Conservation (phyloP, 2,329 filamentous ascomycete genomes). For the Paecilomyces dactylethromorphus region DNA sequence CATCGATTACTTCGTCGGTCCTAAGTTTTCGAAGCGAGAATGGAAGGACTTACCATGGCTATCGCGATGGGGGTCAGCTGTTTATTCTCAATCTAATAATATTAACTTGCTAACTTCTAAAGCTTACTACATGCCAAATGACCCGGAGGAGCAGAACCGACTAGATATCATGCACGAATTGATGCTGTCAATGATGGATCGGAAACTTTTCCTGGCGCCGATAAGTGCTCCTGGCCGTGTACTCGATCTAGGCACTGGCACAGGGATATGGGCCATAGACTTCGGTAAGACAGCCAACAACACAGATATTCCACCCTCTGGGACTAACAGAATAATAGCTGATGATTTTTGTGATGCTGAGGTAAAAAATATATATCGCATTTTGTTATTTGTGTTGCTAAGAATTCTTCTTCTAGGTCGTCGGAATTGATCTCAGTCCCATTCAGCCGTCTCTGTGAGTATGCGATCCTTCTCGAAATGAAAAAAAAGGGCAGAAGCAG, state of each 20-base stretch:
- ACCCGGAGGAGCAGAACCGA: not conserved
- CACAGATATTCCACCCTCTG: too few species aligned
- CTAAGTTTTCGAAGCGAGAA: not conserved
- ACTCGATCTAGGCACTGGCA: too few species aligned
- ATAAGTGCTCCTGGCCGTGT: too few species aligned
- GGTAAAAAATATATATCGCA: not conserved
- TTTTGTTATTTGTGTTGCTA: not conserved
- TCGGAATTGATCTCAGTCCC: not conserved
- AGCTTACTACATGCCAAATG: not conserved
- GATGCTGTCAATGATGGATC: not conserved
- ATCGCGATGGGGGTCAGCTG: not conserved
- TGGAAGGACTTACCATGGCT: not conserved
- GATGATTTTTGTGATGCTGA: not conserved
- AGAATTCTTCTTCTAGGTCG: not conserved
- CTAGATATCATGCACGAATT: not conserved
- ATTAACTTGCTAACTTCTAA: not conserved
- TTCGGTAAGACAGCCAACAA: too few species aligned
- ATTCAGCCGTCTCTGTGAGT: not conserved
- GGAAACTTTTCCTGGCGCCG: too few species aligned
- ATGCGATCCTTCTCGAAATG: not conserved
- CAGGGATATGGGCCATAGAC: too few species aligned
- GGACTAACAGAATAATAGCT: too few species aligned
- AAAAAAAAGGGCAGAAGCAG: too few species aligned
- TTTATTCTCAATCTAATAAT: not conserved
- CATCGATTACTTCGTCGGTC: not conserved